phyloP scores from a whole-genome alignment of 2,329 filamentous ascomycete genomes.

The Hortaea sp. region DNA sequence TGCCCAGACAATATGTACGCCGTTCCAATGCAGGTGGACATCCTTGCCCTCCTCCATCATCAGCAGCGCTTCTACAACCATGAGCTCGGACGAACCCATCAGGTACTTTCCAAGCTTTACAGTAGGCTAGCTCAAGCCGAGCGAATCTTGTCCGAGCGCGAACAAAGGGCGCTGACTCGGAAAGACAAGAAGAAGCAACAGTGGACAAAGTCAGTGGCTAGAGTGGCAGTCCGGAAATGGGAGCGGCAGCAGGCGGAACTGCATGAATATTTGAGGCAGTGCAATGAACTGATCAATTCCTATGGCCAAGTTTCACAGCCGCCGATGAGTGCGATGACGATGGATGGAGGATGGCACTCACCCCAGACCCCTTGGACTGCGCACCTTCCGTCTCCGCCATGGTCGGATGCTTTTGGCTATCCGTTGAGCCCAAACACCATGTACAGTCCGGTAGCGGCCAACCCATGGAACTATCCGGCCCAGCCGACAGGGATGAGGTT shows the following conservation, averaged over 20 bases:
- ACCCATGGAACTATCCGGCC: conserved; percentile 5
- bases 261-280: conserved; percentile 17
- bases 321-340: not conserved
- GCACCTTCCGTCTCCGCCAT: conserved; percentile 14
- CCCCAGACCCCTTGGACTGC: conserved; percentile 12
- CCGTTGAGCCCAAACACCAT: conserved; percentile 5
- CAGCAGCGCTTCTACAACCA: conserved; percentile 18
- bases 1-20: not conserved
- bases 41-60: conserved; percentile 16
- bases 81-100: conserved; percentile 19
- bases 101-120: conserved; percentile 19
- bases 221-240: conserved; percentile 10
- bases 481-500: not conserved
- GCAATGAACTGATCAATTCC: conserved; percentile 16
- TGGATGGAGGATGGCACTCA: conserved; percentile 3
- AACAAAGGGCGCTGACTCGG: conserved; percentile 14
- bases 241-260: conserved; percentile 16
- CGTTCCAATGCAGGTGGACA: conserved; percentile 5
- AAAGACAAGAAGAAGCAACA: conserved; percentile 21
- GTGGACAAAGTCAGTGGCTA: conserved; percentile 15
- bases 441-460: conserved; percentile 6
- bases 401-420: not conserved
- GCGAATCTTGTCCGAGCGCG: conserved; percentile 11
- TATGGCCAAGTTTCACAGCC: conserved; percentile 4
- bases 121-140: conserved; percentile 18